phyloP scores from a whole-genome alignment of 164 flowering plant genomes.

The Brasenia schreberi region DNA sequence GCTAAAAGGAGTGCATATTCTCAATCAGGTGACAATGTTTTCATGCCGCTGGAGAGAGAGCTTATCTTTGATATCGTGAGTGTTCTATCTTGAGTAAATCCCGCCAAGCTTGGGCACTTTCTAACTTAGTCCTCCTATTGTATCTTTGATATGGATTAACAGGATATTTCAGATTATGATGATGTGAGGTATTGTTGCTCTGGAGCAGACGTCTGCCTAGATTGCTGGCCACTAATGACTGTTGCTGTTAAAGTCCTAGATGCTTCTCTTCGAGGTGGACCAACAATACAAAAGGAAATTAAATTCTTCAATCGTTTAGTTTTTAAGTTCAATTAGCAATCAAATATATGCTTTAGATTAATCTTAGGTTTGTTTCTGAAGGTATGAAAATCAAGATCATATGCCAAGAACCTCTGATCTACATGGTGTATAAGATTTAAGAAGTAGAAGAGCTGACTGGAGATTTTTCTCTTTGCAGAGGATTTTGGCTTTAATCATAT shows the following conservation, averaged over 20 bases:
- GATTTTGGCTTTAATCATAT: conserved; percentile 92
- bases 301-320: not conserved
- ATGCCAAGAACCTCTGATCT: not conserved
- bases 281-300: not conserved
- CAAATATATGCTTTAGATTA: not conserved
- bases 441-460: not conserved
- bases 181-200: conserved; percentile 96
- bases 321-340: not conserved
- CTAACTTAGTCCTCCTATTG: not conserved
- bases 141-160: conserved; percentile 6
- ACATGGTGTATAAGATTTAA: not conserved
- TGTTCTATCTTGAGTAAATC: not conserved
- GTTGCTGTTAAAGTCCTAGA: conserved; percentile 89
- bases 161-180: conserved; percentile 98
- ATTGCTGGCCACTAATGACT: conserved; percentile 98
- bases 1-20: conserved; percentile 85
- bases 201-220: conserved; percentile 88
- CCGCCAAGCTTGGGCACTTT: not conserved
- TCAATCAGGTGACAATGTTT: conserved; percentile 59
- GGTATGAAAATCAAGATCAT: too few relatives aligned
- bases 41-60: conserved; percentile 88
- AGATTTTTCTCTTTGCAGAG: conserved; percentile 31
- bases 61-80: conserved; percentile 94
- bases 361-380: not conserved
- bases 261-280: conserved; percentile 78